A percentile compares a stretch with the other conserved stretches of the same genome.
Evolutionary conservation across 306 rosid species (phyloP).

Genomic region (Vigna radiata): DNA sequence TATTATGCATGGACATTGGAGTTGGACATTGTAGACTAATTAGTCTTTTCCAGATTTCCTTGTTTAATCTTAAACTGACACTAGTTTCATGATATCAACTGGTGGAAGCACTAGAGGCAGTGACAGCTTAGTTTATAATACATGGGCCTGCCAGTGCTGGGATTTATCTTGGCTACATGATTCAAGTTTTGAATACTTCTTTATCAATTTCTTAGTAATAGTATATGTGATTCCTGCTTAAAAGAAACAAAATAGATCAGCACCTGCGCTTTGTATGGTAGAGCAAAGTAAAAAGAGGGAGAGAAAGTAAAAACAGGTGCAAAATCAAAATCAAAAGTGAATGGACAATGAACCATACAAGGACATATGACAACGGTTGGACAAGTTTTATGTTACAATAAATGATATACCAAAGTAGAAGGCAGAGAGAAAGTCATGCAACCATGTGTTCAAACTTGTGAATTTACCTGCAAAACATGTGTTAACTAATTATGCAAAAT

Average conservation of each 20-base stretch:
- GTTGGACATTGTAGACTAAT: background rate
- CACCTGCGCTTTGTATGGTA: too few species aligned
- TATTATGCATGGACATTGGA: background rate
- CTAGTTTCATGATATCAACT: conserved; percentile 25
- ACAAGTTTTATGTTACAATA: too few species aligned
- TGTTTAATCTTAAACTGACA: background rate
- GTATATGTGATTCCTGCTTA: background rate
- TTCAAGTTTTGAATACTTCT: conserved; percentile 1
- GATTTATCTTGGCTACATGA: background rate
- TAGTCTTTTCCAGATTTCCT: background rate
- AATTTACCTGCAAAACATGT: background rate
- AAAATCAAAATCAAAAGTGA: too few species aligned
- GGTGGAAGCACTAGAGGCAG: background rate
- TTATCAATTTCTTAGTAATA: background rate
- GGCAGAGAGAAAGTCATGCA: conserved; percentile 6
- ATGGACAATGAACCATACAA: too few species aligned
- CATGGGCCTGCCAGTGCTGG: background rate
- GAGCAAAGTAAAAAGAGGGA: too few species aligned
- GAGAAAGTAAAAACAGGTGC: too few species aligned
- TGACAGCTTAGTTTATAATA: background rate
- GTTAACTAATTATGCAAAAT: background rate
- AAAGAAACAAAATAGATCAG: too few species aligned
- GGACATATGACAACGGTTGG: too few species aligned
- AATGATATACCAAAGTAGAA: background rate
- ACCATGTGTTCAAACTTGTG: background rate